phyloP scores from a whole-genome alignment of 176 grass and related monocot genomes.

The Oryza australiensis region DNA sequence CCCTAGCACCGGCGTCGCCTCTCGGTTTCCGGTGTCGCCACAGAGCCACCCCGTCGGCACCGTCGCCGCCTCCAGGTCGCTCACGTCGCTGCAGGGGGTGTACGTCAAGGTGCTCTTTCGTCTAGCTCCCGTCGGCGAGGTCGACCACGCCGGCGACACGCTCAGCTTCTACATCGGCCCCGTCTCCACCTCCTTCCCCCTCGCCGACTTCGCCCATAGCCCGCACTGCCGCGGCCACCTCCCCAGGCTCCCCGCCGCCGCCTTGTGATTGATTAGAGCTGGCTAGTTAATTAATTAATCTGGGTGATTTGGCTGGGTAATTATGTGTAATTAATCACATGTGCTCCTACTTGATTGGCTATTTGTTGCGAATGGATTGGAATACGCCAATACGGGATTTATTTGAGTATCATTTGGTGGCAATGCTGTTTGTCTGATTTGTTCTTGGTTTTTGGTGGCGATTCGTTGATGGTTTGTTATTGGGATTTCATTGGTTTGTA shows the following conservation, averaged over 20 bases:
- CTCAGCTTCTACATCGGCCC: conserved; percentile 54
- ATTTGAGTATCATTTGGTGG: background rate
- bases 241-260: background rate
- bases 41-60: too few relatives aligned
- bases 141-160: conserved; percentile 17
- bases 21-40: too few relatives aligned
- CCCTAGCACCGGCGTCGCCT: too few relatives aligned
- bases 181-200: conserved; percentile 45
- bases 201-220: conserved; percentile 42
- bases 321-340: background rate
- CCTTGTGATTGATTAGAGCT: background rate
- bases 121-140: conserved; percentile 45
- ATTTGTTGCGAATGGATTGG: background rate
- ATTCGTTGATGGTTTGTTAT: background rate
- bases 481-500: background rate
- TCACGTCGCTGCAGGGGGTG: conserved; percentile 38
- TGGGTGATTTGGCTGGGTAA: too few relatives aligned
- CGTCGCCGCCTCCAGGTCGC: background rate
- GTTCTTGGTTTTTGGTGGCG: background rate
- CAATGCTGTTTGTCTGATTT: background rate
- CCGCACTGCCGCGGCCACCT: conserved; percentile 40
- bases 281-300: too few relatives aligned
- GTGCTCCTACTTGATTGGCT: background rate
- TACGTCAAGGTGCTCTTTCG: conserved; percentile 53
- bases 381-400: background rate